These are phyloP conservation scores for Candida suzukii DNA, from an alignment of 805 yeast species.

Conservation along the genomic window DNA sequence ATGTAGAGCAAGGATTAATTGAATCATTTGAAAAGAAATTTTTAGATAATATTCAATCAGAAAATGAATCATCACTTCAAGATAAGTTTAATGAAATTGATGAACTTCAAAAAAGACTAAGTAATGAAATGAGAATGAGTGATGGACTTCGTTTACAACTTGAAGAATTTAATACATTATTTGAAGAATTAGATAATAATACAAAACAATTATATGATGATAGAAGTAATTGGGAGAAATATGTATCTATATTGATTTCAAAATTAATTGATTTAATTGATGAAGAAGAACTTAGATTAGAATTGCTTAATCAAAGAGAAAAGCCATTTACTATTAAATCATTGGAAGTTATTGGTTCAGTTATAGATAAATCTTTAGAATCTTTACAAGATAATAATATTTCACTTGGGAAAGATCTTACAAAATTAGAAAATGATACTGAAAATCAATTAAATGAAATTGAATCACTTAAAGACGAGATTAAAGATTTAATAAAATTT, in stretches of 20 bases:
- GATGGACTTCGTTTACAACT: background rate
- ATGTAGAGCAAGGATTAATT: conserved; percentile 7
- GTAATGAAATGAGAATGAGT: background rate
- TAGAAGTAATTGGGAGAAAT: conserved; percentile 2
- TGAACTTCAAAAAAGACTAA: background rate
- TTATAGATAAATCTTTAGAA: background rate
- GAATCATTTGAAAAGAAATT: conserved; percentile 10
- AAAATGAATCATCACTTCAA: background rate
- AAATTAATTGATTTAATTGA: background rate
- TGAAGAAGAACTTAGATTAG: background rate
- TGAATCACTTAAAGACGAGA: too few relatives aligned
- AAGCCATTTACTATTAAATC: background rate
- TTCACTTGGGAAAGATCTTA: background rate
- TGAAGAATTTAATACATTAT: background rate
- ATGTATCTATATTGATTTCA: background rate
- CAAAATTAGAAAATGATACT: too few relatives aligned
- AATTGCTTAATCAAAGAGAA: background rate
- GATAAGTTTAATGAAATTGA: background rate
- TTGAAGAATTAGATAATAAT: conserved; percentile 7
- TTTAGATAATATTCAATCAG: background rate
- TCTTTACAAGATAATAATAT: background rate
- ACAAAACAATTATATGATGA: conserved; percentile 9
- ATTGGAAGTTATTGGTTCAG: background rate
- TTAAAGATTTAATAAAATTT: too few relatives aligned
- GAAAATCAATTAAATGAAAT: too few relatives aligned